These are phyloP conservation scores for Candida dajiaensis DNA, from an alignment of 805 yeast genomes.

Conservation along the genomic window DNA sequence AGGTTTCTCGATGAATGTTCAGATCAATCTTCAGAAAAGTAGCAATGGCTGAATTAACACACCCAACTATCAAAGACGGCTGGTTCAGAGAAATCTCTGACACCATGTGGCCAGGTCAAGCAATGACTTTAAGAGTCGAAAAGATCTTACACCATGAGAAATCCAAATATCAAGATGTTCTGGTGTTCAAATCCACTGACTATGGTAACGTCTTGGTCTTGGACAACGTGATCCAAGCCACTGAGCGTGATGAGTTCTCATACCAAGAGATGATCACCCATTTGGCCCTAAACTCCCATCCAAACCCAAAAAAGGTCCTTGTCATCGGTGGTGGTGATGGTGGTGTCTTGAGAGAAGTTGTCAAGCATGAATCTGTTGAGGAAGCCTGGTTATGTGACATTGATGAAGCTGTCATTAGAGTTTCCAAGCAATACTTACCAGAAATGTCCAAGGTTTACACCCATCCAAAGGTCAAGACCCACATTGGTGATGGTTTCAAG, in stretches of 20 bases:
- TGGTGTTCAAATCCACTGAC: constrained; percentile 87
- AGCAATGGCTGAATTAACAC: constrained; percentile 31
- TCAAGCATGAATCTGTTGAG: constrained; percentile 82
- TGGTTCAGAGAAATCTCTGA: constrained; percentile 96
- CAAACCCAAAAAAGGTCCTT: constrained; percentile 87
- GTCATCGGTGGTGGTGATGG: constrained; percentile 99
- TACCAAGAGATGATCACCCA: constrained; percentile 99
- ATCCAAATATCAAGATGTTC: constrained; percentile 88
- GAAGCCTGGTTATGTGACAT: constrained; percentile 91
- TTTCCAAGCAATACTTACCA: constrained; percentile 83
- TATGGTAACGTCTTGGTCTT: constrained; percentile 94
- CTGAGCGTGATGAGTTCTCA: constrained; percentile 95
- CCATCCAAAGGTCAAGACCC: constrained; percentile 86
- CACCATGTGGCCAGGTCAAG: constrained; percentile 99
- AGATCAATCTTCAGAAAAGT: not conserved
- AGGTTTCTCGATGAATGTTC: constrained; percentile 1
- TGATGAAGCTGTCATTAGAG: constrained; percentile 86
- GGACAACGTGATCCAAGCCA: constrained; percentile 92
- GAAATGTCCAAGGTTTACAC: constrained; percentile 76
- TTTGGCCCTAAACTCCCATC: constrained; percentile 87
- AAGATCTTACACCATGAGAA: constrained; percentile 78
- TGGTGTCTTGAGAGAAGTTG: constrained; percentile 92
- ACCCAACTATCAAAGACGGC: constrained; percentile 58
- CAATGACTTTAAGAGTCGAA: constrained; percentile 85
- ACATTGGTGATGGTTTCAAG: constrained; percentile 97